These are phyloP conservation scores for Leccinum brunneo-olivaceum DNA, from an alignment of 1,284 basidiomycete species.

Conservation along the genomic window DNA sequence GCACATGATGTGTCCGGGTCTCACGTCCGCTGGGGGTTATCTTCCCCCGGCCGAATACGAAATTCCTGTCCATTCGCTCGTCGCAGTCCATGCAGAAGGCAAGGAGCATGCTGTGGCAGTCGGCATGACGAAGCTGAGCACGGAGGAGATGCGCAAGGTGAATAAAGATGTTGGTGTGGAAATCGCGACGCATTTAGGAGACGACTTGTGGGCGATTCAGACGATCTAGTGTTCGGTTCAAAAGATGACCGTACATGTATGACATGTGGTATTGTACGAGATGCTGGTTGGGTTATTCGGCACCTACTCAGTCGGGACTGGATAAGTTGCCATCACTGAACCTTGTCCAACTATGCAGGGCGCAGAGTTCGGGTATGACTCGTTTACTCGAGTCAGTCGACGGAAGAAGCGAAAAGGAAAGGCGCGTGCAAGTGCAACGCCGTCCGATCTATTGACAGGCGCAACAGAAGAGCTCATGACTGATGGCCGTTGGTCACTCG, in stretches of 20 bases:
- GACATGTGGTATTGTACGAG: no score
- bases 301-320: background rate
- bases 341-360: slow-evolving; percentile 16
- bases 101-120: slow-evolving; percentile 91
- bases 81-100: slow-evolving; percentile 92
- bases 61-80: slow-evolving; percentile 64
- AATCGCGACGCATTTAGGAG: slow-evolving; percentile 79
- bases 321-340: background rate
- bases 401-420: slow-evolving; percentile 33
- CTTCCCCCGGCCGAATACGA: slow-evolving; percentile 73
- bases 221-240: slow-evolving; percentile 40
- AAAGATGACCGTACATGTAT: no score
- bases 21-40: slow-evolving; percentile 87
- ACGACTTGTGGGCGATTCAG: slow-evolving; percentile 82
- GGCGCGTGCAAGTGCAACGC: slow-evolving; percentile 16
- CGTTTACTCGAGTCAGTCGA: slow-evolving; percentile 36
- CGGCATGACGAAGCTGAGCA: slow-evolving; percentile 76
- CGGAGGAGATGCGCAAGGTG: slow-evolving; percentile 83
- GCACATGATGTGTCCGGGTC: slow-evolving; percentile 95
- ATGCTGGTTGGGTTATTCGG: no score
- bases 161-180: slow-evolving; percentile 94
- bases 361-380: slow-evolving; percentile 31
- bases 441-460: slow-evolving; percentile 30
- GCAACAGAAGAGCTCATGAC: slow-evolving; percentile 33
- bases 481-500: slow-evolving; percentile 37